These are phyloP conservation scores for Escovopsis sp. DNA, from an alignment of 2,329 filamentous ascomycete species.

Conservation along the genomic window DNA sequence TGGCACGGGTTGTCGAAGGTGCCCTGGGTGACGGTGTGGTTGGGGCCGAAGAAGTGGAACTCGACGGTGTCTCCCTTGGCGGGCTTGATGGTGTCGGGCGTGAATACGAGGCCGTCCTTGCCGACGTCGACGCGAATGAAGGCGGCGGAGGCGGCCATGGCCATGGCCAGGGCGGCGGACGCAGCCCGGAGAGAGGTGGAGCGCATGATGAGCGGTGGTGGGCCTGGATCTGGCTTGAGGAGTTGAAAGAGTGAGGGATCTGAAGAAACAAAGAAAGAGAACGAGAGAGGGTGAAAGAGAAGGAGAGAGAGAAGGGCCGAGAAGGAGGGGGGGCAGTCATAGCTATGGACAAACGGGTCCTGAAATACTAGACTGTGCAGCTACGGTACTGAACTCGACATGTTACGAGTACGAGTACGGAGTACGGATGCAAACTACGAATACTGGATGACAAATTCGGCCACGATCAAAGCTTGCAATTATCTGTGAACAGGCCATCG, in stretches of 20 bases:
- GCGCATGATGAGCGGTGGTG: background rate
- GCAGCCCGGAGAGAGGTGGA: background rate
- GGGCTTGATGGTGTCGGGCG: constrained; percentile 2
- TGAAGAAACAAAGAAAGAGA: background rate
- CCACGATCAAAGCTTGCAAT: too few species aligned
- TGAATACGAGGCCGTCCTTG: constrained; percentile 1
- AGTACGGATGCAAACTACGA: too few species aligned
- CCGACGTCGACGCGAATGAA: constrained; percentile 4
- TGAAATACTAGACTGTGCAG: too few species aligned
- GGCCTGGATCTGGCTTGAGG: too few species aligned
- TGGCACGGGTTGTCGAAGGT: constrained; percentile 3
- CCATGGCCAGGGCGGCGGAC: constrained; percentile 25
- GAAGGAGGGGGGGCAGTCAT: too few species aligned
- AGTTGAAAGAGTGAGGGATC: background rate
- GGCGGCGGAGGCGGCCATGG: background rate
- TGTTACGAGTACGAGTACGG: too few species aligned
- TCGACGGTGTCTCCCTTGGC: background rate
- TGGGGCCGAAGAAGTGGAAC: constrained; percentile 2
- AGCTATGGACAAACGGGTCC: too few species aligned
- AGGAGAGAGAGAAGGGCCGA: too few species aligned
- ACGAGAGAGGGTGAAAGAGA: too few species aligned
- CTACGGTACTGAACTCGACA: too few species aligned
- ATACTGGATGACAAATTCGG: too few species aligned
- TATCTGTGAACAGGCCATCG: too few species aligned
- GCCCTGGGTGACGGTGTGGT: constrained; percentile 2